These are phyloP conservation scores for Alisma plantagoaquatica DNA, from an alignment of 106 monocot species.

Conservation along the genomic window DNA sequence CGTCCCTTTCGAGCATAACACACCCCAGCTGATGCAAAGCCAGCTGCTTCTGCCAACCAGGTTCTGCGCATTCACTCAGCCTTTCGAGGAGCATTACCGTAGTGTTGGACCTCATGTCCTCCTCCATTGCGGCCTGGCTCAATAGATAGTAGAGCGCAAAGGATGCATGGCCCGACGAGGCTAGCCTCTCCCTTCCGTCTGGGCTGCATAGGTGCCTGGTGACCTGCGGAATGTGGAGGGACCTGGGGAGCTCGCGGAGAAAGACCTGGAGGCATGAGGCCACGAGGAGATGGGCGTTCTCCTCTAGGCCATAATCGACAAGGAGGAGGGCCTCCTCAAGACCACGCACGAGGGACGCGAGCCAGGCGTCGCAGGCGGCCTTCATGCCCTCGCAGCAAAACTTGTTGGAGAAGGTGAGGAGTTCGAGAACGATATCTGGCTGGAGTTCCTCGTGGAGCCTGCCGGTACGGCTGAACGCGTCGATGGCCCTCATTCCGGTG, in stretches of 20 bases:
- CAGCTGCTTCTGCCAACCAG: constrained; percentile 87
- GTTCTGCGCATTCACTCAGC: constrained; percentile 52
- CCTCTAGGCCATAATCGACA: constrained; percentile 67
- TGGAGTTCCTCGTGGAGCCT: constrained; percentile 32
- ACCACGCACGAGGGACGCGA: constrained; percentile 38
- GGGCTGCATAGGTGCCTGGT: constrained; percentile 45
- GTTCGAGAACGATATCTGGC: constrained; percentile 46
- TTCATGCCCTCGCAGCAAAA: constrained; percentile 89
- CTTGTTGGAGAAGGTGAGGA: constrained; percentile 74
- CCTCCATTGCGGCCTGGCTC: constrained; percentile 87
- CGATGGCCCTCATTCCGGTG: constrained; percentile 53
- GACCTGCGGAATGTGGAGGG: constrained; percentile 47
- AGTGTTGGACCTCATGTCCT: constrained; percentile 74
- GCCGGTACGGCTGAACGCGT: constrained; percentile 36
- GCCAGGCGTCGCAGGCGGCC: constrained; percentile 56
- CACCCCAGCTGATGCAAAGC: constrained; percentile 89
- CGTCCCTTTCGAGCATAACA: constrained; percentile 85
- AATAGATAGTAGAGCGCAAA: constrained; percentile 79
- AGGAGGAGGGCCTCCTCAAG: constrained; percentile 65
- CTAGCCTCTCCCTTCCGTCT: constrained; percentile 52
- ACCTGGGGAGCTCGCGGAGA: constrained; percentile 62
- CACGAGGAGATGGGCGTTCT: constrained; percentile 58
- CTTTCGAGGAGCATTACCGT: constrained; percentile 88
- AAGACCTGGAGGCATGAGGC: constrained; percentile 85
- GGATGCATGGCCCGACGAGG: constrained; percentile 54